These are phyloP conservation scores for Microascus cirrosus DNA, from an alignment of 2,329 filamentous ascomycete genomes.

Conservation along the genomic window DNA sequence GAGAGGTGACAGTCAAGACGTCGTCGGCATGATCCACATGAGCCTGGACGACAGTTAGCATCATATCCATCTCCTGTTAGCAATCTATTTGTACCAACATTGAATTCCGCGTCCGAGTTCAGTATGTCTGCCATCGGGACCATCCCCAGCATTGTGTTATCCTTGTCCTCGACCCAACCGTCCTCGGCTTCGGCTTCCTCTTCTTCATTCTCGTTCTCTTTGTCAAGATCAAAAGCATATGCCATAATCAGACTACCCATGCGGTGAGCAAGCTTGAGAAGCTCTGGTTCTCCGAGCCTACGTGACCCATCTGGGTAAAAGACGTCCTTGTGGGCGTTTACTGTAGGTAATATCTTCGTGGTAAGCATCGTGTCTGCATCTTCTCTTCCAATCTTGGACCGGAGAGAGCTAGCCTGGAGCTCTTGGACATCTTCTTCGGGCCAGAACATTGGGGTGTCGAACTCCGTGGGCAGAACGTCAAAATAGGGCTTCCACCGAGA, in stretches of 20 bases:
- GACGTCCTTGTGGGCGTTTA: slow-evolving; percentile 30
- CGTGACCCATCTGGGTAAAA: slow-evolving; percentile 29
- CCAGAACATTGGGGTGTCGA: slow-evolving; percentile 93
- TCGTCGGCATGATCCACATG: slow-evolving; percentile 43
- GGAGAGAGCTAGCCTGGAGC: slow-evolving; percentile 68
- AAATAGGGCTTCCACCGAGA: slow-evolving; percentile 75
- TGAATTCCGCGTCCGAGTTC: slow-evolving; percentile 82
- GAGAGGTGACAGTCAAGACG: slow-evolving; percentile 57
- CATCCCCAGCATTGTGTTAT: slow-evolving; percentile 63
- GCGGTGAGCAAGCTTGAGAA: slow-evolving; percentile 51
- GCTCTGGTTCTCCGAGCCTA: slow-evolving; percentile 27
- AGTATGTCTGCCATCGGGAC: slow-evolving; percentile 84
- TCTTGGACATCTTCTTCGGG: slow-evolving; percentile 53
- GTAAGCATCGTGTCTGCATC: slow-evolving; percentile 61
- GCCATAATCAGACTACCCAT: slow-evolving; percentile 90
- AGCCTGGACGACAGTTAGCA: slow-evolving; percentile 20
- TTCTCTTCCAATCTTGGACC: slow-evolving; percentile 63
- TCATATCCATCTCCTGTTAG: background rate
- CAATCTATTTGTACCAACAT: slow-evolving; percentile 35
- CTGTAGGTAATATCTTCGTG: slow-evolving; percentile 35
- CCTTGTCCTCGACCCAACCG: slow-evolving; percentile 54
- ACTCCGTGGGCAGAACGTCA: slow-evolving; percentile 56
- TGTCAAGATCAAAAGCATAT: slow-evolving; percentile 75
- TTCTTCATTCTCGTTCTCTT: slow-evolving; percentile 39
- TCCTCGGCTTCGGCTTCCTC: slow-evolving; percentile 49